Conservation (phyloP, 805 yeast species). For the Kodamaea neixiangensis region DNA sequence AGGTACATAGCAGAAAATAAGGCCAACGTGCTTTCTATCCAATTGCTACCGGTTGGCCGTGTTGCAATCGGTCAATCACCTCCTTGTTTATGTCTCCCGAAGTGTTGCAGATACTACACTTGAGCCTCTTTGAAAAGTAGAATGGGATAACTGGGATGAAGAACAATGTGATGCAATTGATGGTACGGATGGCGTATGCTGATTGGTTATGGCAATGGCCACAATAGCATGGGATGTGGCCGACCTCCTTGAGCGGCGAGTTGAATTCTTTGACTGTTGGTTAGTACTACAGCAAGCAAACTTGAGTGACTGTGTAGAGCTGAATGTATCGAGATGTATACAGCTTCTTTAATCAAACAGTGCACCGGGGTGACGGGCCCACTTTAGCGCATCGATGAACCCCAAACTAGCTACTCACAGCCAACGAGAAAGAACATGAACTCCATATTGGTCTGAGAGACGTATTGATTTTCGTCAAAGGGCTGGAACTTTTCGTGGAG, state of each 20-base stretch:
- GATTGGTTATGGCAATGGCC: conserved; percentile 60
- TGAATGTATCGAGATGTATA: too few species aligned
- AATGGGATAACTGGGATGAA: conserved; percentile 57
- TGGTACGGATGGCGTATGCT: conserved; percentile 53
- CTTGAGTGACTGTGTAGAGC: too few species aligned
- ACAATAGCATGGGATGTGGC: conserved; percentile 44
- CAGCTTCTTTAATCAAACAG: too few species aligned
- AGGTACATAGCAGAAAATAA: not conserved
- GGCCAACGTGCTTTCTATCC: not conserved
- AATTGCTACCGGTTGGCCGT: conserved; percentile 37
- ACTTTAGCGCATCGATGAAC: not conserved
- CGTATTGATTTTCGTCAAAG: not conserved
- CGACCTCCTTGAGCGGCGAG: conserved; percentile 32
- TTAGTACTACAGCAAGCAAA: conserved; percentile 8
- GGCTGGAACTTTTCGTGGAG: not conserved
- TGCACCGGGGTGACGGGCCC: too few species aligned
- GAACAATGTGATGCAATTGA: conserved; percentile 54
- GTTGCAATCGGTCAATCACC: conserved; percentile 25
- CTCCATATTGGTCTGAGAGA: not conserved
- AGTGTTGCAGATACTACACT: conserved; percentile 53
- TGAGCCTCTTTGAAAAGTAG: conserved; percentile 51
- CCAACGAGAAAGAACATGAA: conserved; percentile 33
- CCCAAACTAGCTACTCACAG: conserved; percentile 26
- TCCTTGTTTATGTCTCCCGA: conserved; percentile 29
- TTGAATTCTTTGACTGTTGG: conserved; percentile 35